phyloP scores from a whole-genome alignment of 441 rosid species.

The Gossypium gossypioides region DNA sequence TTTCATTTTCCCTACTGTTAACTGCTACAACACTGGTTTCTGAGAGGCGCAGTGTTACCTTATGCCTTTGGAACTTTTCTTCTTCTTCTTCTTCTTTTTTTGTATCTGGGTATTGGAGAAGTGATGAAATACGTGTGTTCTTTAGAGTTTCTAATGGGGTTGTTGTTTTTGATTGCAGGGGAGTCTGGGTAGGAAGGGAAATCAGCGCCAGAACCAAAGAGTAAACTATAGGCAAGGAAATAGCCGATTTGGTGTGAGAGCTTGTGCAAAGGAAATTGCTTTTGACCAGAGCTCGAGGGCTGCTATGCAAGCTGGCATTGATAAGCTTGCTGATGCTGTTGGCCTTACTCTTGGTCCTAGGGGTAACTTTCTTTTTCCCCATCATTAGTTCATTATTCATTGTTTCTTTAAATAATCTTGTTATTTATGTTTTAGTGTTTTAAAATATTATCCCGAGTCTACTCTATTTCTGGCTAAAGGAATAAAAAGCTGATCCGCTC shows the following conservation, averaged over 20 bases:
- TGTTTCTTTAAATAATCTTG: background rate
- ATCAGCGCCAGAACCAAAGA: slow-evolving; percentile 39
- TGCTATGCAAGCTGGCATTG: slow-evolving; percentile 84
- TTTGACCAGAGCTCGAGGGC: slow-evolving; percentile 78
- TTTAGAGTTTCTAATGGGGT: background rate
- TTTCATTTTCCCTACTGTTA: background rate
- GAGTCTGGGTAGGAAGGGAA: slow-evolving; percentile 40
- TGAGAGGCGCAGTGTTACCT: background rate
- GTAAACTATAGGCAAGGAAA: slow-evolving; percentile 38
- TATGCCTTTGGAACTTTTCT: background rate
- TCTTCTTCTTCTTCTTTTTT: background rate
- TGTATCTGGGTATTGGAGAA: background rate
- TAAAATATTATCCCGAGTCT: background rate
- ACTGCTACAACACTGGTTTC: background rate
- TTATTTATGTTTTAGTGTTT: background rate
- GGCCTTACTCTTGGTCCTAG: slow-evolving; percentile 95
- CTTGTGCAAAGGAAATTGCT: slow-evolving; percentile 73
- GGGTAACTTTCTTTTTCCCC: slow-evolving; percentile 36
- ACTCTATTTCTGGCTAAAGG: background rate
- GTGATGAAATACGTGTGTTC: background rate
- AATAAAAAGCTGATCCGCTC: background rate
- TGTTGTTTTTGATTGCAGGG: slow-evolving; percentile 26
- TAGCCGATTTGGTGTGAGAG: slow-evolving; percentile 61
- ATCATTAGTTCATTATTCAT: background rate
- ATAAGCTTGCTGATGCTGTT: slow-evolving; percentile 86